Base-by-base conservation (phyloP, 2,329 filamentous ascomycete species). In the Emmonsiellopsis sp. region DNA sequence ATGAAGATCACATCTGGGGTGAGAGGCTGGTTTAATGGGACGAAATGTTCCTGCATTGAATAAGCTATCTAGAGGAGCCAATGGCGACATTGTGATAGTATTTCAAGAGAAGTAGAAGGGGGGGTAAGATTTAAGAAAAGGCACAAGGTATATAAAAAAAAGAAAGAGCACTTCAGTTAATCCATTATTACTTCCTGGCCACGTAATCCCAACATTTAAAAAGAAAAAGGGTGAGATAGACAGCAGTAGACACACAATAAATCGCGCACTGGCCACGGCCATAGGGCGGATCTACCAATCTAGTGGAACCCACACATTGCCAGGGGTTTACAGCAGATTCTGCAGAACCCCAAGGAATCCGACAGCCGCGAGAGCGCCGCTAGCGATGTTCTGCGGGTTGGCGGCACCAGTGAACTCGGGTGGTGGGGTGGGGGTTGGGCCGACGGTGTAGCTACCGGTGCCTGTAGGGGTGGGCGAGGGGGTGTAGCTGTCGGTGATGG, bases 281-380 rank as follows among this genome's bases (percentile, higher is more conserved):
- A 26, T 5, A 26, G 20, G 20, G 20, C 20, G 20, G 20, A n/a
- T 37, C 7, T 11, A 37, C 11, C 7, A 6, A 38, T 38, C 35
- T 10, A 38, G 9, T 38, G 9, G 10, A 15, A n/a, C 30, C 34
- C 30, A 46, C 34, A 26, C 20, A 26, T 32, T 34, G 15, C 9
- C 84, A 0, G 83, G 84, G 26, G 3, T 85, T 92, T 46, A 86
- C 95, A 57, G 77, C 79, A 47, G 69, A 77, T 7, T 75, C 96
- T 1, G 86, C 95, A 65, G 70, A 30, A 58, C 42, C 2, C 53
- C 55, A 51, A 58, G 30, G 26, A 55, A 38, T 41, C 50, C 57
- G 11, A 57, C 42, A 47, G 53, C 15, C 16, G 52, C 53, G 16
- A 52, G 51, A n/a, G 44, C 49, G 7, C 53, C 53, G 16, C 48